phyloP scores from a whole-genome alignment of 1,139 yeast species.

The Debaryomyces nepalensis region DNA sequence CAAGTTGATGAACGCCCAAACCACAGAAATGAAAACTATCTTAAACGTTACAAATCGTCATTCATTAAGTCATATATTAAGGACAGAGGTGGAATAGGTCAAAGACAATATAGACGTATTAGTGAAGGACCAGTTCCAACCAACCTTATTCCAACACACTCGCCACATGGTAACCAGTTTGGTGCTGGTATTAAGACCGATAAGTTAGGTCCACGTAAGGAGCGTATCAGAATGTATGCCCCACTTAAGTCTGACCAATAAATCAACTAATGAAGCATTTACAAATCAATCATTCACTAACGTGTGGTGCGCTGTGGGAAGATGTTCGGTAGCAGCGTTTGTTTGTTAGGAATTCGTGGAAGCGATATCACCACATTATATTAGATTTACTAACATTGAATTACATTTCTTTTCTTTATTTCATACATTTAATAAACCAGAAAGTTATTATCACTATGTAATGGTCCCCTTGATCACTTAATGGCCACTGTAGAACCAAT shows the following conservation, averaged over 20 bases:
- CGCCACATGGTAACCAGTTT: slow-evolving; percentile 46
- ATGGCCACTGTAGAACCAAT: no score
- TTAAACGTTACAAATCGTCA: slow-evolving; percentile 46
- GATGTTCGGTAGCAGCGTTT: neutral
- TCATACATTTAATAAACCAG: slow-evolving; percentile 7
- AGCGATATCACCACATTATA: slow-evolving; percentile 5
- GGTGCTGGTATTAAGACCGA: slow-evolving; percentile 53
- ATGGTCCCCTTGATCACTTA: no score
- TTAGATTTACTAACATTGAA: slow-evolving; percentile 8
- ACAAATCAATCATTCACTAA: slow-evolving; percentile 3
- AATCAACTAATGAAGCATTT: slow-evolving; percentile 6
- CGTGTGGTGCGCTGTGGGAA: slow-evolving; percentile 1
- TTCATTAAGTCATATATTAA: slow-evolving; percentile 48
- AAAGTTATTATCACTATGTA: slow-evolving; percentile 2
- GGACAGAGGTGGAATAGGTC: slow-evolving; percentile 55
- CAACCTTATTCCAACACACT: slow-evolving; percentile 48
- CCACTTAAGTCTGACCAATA: slow-evolving; percentile 25
- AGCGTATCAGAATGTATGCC: slow-evolving; percentile 47
- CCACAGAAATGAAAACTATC: slow-evolving; percentile 44
- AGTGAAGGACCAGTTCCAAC: slow-evolving; percentile 35
- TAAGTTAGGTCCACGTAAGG: slow-evolving; percentile 53
- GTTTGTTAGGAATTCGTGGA: slow-evolving; percentile 1
- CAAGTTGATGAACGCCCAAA: slow-evolving; percentile 42
- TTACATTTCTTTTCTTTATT: slow-evolving; percentile 5
- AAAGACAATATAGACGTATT: slow-evolving; percentile 44